phyloP scores from a whole-genome alignment of 192 early-diverging fungal species.

The Umbelopsis isabellina region DNA sequence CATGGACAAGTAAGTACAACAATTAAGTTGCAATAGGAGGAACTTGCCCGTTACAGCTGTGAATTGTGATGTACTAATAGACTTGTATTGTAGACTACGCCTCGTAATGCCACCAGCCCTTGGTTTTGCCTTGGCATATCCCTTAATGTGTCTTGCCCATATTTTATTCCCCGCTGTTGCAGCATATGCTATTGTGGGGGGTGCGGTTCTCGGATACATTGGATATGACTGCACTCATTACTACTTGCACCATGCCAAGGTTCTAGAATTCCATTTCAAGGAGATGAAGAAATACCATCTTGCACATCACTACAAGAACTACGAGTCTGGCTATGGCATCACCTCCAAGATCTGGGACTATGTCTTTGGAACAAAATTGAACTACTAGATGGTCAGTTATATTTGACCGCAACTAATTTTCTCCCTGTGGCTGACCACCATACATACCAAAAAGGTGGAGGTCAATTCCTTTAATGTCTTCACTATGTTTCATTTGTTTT shows the following conservation, averaged over 20 bases:
- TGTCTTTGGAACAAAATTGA: constrained; percentile 69
- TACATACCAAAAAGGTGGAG: background rate
- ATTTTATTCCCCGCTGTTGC: constrained; percentile 65
- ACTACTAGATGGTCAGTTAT: constrained; percentile 39
- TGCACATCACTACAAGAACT: constrained; percentile 95
- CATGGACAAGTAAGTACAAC: constrained; percentile 79
- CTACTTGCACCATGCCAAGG: constrained; percentile 90
- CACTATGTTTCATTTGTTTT: background rate
- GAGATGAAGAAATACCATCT: constrained; percentile 95
- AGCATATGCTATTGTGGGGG: constrained; percentile 72
- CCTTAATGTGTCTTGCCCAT: constrained; percentile 56
- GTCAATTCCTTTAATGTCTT: too few relatives aligned
- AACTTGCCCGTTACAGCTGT: background rate
- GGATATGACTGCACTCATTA: constrained; percentile 95
- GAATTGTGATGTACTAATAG: background rate
- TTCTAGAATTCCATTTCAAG: constrained; percentile 69
- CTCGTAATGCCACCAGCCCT: constrained; percentile 97
- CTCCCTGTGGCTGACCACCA: background rate
- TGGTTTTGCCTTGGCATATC: constrained; percentile 65
- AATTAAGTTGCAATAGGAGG: background rate
- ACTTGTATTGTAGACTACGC: constrained; percentile 60
- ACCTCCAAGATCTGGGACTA: constrained; percentile 92
- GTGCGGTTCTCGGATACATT: constrained; percentile 81
- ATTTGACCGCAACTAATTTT: background rate
- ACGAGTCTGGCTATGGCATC: constrained; percentile 85